Conservation (phyloP, 805 yeast species). For the Wickerhamiella parazyma region DNA sequence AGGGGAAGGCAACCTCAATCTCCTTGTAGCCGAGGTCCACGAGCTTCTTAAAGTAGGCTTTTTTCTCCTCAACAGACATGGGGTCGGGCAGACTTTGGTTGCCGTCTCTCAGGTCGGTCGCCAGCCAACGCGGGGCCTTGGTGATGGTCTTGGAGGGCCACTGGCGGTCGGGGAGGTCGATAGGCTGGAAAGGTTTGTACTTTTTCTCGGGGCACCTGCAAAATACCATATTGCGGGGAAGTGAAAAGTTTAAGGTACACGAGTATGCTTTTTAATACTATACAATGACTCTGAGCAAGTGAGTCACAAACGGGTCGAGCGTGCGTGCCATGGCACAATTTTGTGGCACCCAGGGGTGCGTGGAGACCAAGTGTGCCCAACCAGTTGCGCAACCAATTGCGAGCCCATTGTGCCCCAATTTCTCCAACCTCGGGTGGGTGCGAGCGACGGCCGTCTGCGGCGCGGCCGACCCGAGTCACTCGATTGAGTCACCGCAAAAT, state of each 20-base stretch:
- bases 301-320: no score
- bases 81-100: conserved; percentile 80
- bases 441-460: no score
- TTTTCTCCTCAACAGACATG: conserved; percentile 69
- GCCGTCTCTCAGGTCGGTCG: conserved; percentile 75
- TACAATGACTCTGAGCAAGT: background rate
- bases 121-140: conserved; percentile 67
- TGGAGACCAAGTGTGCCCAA: no score
- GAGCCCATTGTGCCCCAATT: no score
- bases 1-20: conserved; percentile 71
- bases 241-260: background rate
- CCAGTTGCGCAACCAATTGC: no score
- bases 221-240: conserved; percentile 4
- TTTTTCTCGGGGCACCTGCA: conserved; percentile 25
- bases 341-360: no score
- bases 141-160: conserved; percentile 54
- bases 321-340: no score
- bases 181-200: conserved; percentile 42
- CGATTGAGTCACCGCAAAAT: no score
- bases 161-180: conserved; percentile 45
- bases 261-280: background rate
- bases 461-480: no score
- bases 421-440: no score
- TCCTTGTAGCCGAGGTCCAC: conserved; percentile 68
- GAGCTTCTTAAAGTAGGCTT: conserved; percentile 51